Evolutionary conservation across 2,329 filamentous ascomycete genomes (phyloP), one percentile per base, ranked within the genome.

Genomic region (Nigrospora oryzae): DNA sequence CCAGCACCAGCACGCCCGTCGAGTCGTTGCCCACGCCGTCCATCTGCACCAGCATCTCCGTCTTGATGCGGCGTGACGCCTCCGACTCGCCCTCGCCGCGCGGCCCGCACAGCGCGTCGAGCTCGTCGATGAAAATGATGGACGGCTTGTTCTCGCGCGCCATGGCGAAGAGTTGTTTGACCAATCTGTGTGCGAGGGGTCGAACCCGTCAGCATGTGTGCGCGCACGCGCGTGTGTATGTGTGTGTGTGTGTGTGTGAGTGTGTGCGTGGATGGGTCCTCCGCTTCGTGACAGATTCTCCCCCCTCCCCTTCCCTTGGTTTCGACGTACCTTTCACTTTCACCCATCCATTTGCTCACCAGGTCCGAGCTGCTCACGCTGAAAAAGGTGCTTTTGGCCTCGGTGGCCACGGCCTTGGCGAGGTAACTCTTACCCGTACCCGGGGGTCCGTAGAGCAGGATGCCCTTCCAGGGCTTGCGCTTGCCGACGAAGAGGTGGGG

Each of bases 291-390:
- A 10, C 5, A 7, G 23, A 10, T 4, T 7, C 23, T 28, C 23
- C 23, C 23, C 8, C 10, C 23, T 28, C 23, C 23, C 23, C 23
- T 28, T 6, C 23, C 23, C 23, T 28, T 6, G 32, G 8, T 23
- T 11, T 37, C 46, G 16, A 56, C 74, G 40, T 70, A 94, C 88
- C 89, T 81, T 80, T 98, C 93, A 74, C 87, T 94, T 68, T 98
- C 93, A 71, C 93, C 93, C 93, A 98, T 98, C 93, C 93, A 98
- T 64, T 98, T 98, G 65, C 89, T 95, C 49, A 98, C 93, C 65
- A 98, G 66, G 63, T 98, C 93, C 61, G 89, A 95, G 74, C 88
- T 95, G 68, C 88, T 95, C 53, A 98, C 91, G 60, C 89, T 96
- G 77, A 98, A 98, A 64, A 98, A 98, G 4, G 93, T 97, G 67